Percentiles rank a stretch among this genome's conserved stretches.
Conservation (phyloP, 2,329 filamentous ascomycete species). For the Penicillium sp. region DNA sequence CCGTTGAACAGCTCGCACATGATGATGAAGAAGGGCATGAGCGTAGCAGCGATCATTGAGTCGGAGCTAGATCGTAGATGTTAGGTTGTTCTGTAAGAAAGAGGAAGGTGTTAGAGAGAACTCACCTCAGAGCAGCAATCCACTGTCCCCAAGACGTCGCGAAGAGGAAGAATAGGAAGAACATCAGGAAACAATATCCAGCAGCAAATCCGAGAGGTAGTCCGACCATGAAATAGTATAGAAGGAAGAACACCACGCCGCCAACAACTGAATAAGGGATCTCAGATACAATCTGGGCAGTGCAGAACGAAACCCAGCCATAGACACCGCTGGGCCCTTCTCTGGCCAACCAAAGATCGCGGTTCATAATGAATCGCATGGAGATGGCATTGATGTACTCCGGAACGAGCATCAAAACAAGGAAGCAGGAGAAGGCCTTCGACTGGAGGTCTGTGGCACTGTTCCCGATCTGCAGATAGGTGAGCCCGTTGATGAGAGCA, state of each 20-base stretch:
- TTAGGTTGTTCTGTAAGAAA: background rate
- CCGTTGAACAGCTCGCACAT: constrained; percentile 83
- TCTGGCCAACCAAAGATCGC: constrained; percentile 63
- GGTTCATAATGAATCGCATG: constrained; percentile 66
- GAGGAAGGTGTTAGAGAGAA: constrained; percentile 22
- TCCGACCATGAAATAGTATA: constrained; percentile 71
- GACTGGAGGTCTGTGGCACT: constrained; percentile 63
- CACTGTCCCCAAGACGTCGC: constrained; percentile 69
- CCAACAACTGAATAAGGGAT: constrained; percentile 63
- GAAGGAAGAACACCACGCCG: constrained; percentile 60
- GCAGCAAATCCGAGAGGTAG: constrained; percentile 60
- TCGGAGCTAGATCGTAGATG: constrained; percentile 24
- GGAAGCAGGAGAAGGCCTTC: constrained; percentile 64
- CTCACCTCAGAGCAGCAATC: constrained; percentile 67
- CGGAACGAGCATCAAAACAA: constrained; percentile 60
- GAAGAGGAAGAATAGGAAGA: constrained; percentile 68
- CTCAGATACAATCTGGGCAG: constrained; percentile 64
- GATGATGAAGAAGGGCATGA: constrained; percentile 80
- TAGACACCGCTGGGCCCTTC: constrained; percentile 68
- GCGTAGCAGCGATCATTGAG: constrained; percentile 71
- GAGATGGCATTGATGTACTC: constrained; percentile 67
- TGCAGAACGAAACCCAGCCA: constrained; percentile 66
- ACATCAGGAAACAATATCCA: constrained; percentile 71
- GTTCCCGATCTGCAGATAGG: constrained; percentile 64
- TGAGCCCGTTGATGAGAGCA: constrained; percentile 70